Evolutionary conservation across 495 filamentous ascomycete species (phyloP), one percentile per base, ranked within the genome.

Genomic region (Letharia lupina): DNA sequence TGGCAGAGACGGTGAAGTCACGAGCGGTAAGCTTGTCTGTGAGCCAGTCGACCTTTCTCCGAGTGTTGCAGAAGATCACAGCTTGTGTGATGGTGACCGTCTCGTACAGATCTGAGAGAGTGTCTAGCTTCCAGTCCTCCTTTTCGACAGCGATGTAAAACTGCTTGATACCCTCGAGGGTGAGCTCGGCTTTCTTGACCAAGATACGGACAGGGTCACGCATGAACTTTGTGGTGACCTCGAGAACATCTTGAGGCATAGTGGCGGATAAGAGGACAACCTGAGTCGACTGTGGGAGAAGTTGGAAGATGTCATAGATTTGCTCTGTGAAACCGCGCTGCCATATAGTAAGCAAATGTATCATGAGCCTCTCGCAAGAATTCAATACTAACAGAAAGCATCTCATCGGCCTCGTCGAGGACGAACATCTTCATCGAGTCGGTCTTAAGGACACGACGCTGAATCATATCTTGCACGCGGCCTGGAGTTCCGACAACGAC

Each of bases 151-250:
- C 94, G 77, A 98, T 98, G 83, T 96, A 98, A 85, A 96, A 98
- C 75, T 98, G 94, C 86, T 98, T 98, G 75, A 98, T 89, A 86
- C 94, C 94, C 80, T 98, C 94, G 63, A 98, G 90, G 71, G 94
- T 98, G 78, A 98, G 85, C 78, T 98, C 94, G 76, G 92, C 95
- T 83, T 94, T 93, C 89, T 98, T 98, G 81, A 98, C 94, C 74
- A 98, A 86, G 76, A 98, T 97, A 74, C 95, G 91, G 77, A 98
- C 89, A 64, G 94, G 94, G 81, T 98, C 95, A 73, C 90, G 91
- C 94, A 98, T 98, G 85, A 98, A 98, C 83, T 98, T 98, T 77
- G 94, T 98, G 72, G 94, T 98, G 75, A 98, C 91, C 82, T 98
- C 95, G 65, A 98, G 90, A 64, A 98, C 94, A 73, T 98, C 95